Percentiles rank a stretch among this genome's conserved stretches.
Evolutionary conservation across 2,329 filamentous ascomycete species (phyloP).

Genomic region (Monilinia vaccinii-corymbosi): DNA sequence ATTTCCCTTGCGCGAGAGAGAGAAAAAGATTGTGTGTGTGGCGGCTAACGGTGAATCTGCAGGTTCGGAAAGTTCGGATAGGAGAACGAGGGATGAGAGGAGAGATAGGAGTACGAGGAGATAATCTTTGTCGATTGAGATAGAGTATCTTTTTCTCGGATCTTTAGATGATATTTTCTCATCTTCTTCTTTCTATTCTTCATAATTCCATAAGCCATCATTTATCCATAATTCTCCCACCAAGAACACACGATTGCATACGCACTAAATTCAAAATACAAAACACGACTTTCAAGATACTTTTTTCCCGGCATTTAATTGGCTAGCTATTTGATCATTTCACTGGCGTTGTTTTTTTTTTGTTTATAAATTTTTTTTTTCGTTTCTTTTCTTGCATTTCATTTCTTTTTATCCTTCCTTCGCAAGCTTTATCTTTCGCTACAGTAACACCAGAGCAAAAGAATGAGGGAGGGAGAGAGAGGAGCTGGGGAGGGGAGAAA

Average conservation of each 20-base stretch:
- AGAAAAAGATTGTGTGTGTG: too few species aligned
- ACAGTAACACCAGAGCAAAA: neutral
- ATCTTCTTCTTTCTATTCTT: too few species aligned
- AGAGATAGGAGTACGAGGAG: conserved; percentile 7
- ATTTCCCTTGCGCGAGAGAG: neutral
- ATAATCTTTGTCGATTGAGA: neutral
- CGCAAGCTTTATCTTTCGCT: neutral
- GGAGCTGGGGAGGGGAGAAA: neutral
- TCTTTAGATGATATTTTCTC: neutral
- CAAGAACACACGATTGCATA: neutral
- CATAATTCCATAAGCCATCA: too few species aligned
- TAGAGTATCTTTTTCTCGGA: neutral
- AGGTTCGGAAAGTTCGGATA: conserved; percentile 28
- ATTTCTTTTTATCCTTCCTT: neutral
- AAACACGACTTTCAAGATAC: neutral
- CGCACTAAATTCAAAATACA: neutral
- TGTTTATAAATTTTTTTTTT: neutral
- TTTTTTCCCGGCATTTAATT: neutral
- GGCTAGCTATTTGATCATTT: conserved; percentile 7
- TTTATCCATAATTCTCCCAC: too few species aligned
- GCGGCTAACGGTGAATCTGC: conserved; percentile 13
- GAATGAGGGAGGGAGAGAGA: neutral
- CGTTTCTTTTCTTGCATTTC: neutral
- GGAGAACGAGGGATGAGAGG: conserved; percentile 23
- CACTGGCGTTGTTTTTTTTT: neutral